These are phyloP conservation scores for Rubroboletus pulcherrimus DNA, from an alignment of 768 basidiomycete genomes.

Conservation along the genomic window DNA sequence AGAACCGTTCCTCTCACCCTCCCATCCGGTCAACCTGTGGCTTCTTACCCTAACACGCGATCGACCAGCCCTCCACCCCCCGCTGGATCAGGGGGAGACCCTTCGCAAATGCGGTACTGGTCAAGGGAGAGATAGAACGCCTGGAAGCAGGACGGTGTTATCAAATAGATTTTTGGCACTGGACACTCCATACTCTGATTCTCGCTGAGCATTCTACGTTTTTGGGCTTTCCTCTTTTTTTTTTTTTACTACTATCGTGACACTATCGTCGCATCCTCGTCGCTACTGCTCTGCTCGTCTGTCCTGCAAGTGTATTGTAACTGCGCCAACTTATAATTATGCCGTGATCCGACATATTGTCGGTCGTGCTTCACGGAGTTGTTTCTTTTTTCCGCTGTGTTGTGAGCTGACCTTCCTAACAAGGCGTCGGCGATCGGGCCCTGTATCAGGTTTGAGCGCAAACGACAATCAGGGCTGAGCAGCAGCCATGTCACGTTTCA, in stretches of 20 bases:
- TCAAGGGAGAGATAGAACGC: constrained; percentile 17
- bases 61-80: constrained; percentile 25
- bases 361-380: constrained; percentile 21
- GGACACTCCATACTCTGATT: constrained; percentile 9
- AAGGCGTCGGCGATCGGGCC: constrained; percentile 14
- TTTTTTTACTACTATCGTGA: constrained; percentile 8
- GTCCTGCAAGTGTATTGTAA: constrained; percentile 18
- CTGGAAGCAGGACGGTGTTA: constrained; percentile 5
- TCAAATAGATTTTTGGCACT: constrained; percentile 14
- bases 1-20: constrained; percentile 14
- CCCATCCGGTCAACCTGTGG: constrained; percentile 22
- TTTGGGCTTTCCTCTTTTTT: background rate
- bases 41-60: constrained; percentile 26
- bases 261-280: constrained; percentile 10
- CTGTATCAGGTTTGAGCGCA: background rate
- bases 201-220: constrained; percentile 1
- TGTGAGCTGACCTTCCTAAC: constrained; percentile 17
- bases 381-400: constrained; percentile 5
- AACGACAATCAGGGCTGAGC: constrained; percentile 17
- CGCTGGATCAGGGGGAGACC: constrained; percentile 23
- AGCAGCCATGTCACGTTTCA: background rate
- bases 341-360: constrained; percentile 6
- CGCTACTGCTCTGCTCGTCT: constrained; percentile 6
- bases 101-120: constrained; percentile 30
- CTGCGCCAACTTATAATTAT: constrained; percentile 6